A percentile compares a stretch with the other conserved stretches of the same genome.
Conservation (phyloP, 768 basidiomycete species). For the Rhizopogon vesiculosus region DNA sequence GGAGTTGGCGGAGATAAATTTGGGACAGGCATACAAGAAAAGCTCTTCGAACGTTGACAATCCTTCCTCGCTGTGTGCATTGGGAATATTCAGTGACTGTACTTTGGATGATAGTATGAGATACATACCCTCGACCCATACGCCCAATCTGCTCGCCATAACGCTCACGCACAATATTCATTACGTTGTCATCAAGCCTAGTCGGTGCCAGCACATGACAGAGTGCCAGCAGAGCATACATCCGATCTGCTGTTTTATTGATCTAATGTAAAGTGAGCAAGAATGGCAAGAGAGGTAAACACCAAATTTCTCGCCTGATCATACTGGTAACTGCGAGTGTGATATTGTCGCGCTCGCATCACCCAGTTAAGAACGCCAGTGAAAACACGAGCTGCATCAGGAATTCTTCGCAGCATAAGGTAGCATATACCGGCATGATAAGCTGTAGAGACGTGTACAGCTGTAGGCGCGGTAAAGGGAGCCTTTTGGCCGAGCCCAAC, state of each 20-base stretch:
- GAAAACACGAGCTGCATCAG: slow-evolving; percentile 93
- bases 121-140: slow-evolving; percentile 76
- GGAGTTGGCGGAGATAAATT: slow-evolving; percentile 93
- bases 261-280: slow-evolving; percentile 51
- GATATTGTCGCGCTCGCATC: slow-evolving; percentile 93
- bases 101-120: not conserved
- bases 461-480: slow-evolving; percentile 90
- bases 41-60: slow-evolving; percentile 85
- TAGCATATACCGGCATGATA: slow-evolving; percentile 98
- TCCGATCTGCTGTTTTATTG: slow-evolving; percentile 95
- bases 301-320: slow-evolving; percentile 60
- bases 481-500: slow-evolving; percentile 92
- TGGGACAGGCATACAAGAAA: slow-evolving; percentile 91
- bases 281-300: not conserved
- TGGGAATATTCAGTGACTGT: not conserved
- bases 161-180: slow-evolving; percentile 87
- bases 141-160: slow-evolving; percentile 89
- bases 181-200: slow-evolving; percentile 90
- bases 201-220: slow-evolving; percentile 92
- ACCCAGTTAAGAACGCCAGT: slow-evolving; percentile 93
- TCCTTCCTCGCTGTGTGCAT: slow-evolving; percentile 53
- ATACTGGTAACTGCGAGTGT: slow-evolving; percentile 94
- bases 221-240: slow-evolving; percentile 94
- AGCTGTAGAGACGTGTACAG: slow-evolving; percentile 93
- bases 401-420: slow-evolving; percentile 89